A percentile compares a stretch with the other conserved stretches of the same genome.
These are phyloP conservation scores for Fagus crenata DNA, from an alignment of 306 rosid species.

Conservation along the genomic window DNA sequence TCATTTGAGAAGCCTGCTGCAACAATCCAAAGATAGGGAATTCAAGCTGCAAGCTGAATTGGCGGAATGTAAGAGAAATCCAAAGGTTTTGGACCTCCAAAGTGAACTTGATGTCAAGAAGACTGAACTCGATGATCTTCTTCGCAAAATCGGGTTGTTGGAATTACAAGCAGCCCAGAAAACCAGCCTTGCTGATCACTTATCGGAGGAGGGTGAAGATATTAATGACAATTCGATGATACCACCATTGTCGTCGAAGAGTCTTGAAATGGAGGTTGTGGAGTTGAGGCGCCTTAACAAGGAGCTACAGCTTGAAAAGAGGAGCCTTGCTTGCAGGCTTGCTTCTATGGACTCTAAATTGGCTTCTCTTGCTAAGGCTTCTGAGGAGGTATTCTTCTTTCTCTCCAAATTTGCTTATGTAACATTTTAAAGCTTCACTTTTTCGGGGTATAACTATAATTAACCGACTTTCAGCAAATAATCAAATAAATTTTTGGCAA, in stretches of 20 bases:
- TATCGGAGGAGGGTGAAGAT: slow-evolving; percentile 33
- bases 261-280: slow-evolving; percentile 78
- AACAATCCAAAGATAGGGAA: slow-evolving; percentile 85
- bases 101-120: slow-evolving; percentile 44
- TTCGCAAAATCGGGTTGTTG: slow-evolving; percentile 46
- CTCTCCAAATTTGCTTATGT: too few relatives aligned
- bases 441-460: too few relatives aligned
- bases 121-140: slow-evolving; percentile 55
- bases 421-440: too few relatives aligned
- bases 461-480: too few relatives aligned
- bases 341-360: slow-evolving; percentile 64
- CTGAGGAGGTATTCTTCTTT: slow-evolving; percentile 52
- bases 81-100: slow-evolving; percentile 44
- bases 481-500: too few relatives aligned
- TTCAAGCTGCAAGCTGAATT: slow-evolving; percentile 75
- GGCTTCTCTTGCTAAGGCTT: slow-evolving; percentile 53
- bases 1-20: slow-evolving; percentile 71
- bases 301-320: slow-evolving; percentile 92
- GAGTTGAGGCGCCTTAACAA: slow-evolving; percentile 85
- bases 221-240: slow-evolving; percentile 24
- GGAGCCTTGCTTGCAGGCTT: slow-evolving; percentile 74
- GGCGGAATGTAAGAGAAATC: slow-evolving; percentile 50
- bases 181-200: slow-evolving; percentile 36
- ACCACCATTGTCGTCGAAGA: slow-evolving; percentile 23
- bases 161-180: slow-evolving; percentile 55